Conservation (phyloP, 2,329 filamentous ascomycete species). For the Curvularia eragrostidis region DNA sequence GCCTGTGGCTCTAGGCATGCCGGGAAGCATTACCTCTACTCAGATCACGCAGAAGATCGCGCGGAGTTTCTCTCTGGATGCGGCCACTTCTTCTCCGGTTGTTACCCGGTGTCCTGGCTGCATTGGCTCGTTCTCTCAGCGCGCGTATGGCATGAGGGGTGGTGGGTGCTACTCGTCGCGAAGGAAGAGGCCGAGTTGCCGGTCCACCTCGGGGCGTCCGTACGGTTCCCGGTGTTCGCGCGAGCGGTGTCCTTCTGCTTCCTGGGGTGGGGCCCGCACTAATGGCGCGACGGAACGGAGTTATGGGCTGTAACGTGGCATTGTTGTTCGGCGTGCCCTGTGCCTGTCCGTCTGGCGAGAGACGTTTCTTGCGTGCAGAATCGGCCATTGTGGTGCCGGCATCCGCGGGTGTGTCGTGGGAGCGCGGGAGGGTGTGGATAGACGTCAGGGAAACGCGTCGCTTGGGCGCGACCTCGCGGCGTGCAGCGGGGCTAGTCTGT, state of each 20-base stretch:
- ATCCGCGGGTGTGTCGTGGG: slow-evolving; percentile 16
- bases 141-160: slow-evolving; percentile 64
- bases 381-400: slow-evolving; percentile 41
- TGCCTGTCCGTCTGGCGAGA: slow-evolving; percentile 40
- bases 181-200: slow-evolving; percentile 43
- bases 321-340: slow-evolving; percentile 33
- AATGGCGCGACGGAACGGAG: slow-evolving; percentile 46
- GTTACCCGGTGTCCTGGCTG: slow-evolving; percentile 59
- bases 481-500: slow-evolving; percentile 10
- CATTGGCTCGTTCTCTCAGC: slow-evolving; percentile 59
- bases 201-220: slow-evolving; percentile 45
- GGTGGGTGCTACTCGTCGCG: slow-evolving; percentile 54
- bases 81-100: slow-evolving; percentile 57
- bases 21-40: slow-evolving; percentile 54
- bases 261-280: slow-evolving; percentile 45
- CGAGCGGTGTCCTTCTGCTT: slow-evolving; percentile 40
- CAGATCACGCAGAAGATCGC: slow-evolving; percentile 61
- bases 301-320: slow-evolving; percentile 33
- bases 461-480: slow-evolving; percentile 24
- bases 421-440: slow-evolving; percentile 29
- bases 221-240: slow-evolving; percentile 46
- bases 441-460: slow-evolving; percentile 31
- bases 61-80: slow-evolving; percentile 61
- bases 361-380: slow-evolving; percentile 46
- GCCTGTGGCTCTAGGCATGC: not conserved